Evolutionary conservation across 2,329 filamentous ascomycete species (phyloP).

Genomic region (Paracorniculantispora psalliotae): DNA sequence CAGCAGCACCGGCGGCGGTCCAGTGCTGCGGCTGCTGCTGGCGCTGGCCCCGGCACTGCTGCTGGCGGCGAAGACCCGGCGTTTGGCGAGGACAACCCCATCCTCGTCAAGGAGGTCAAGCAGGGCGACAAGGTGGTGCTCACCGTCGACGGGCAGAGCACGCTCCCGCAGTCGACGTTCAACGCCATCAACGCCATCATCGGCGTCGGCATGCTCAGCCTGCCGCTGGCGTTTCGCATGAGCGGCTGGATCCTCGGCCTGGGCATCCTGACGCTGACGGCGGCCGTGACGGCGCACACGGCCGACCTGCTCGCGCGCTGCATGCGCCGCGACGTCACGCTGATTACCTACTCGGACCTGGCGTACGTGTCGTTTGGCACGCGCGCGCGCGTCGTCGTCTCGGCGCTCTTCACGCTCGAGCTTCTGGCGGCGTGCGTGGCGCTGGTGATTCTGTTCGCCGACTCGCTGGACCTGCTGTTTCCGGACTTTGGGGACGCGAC

Average conservation of each 20-base stretch:
- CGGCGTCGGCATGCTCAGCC: conserved; percentile 80
- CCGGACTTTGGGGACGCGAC: conserved; percentile 60
- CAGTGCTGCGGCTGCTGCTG: conserved; percentile 33
- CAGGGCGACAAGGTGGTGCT: conserved; percentile 82
- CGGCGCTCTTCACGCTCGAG: conserved; percentile 82
- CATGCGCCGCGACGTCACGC: conserved; percentile 75
- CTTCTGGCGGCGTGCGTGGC: conserved; percentile 85
- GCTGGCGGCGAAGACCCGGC: conserved; percentile 32
- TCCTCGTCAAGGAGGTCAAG: conserved; percentile 85
- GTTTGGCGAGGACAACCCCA: conserved; percentile 62
- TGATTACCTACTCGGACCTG: conserved; percentile 92
- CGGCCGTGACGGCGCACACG: conserved; percentile 76
- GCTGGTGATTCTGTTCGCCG: conserved; percentile 85
- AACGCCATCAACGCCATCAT: conserved; percentile 94
- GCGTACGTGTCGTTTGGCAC: conserved; percentile 87
- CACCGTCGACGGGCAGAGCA: conserved; percentile 88
- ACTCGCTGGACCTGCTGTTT: conserved; percentile 76
- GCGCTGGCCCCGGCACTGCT: too few relatives aligned
- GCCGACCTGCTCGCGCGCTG: conserved; percentile 81
- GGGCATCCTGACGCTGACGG: conserved; percentile 66
- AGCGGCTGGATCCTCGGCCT: conserved; percentile 85
- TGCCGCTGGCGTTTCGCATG: conserved; percentile 83
- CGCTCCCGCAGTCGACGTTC: conserved; percentile 89
- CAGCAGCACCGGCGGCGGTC: conserved; percentile 21
- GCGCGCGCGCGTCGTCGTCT: conserved; percentile 74